Conservation (phyloP, 345 rosid genomes). For the Gossypium stocksii region DNA sequence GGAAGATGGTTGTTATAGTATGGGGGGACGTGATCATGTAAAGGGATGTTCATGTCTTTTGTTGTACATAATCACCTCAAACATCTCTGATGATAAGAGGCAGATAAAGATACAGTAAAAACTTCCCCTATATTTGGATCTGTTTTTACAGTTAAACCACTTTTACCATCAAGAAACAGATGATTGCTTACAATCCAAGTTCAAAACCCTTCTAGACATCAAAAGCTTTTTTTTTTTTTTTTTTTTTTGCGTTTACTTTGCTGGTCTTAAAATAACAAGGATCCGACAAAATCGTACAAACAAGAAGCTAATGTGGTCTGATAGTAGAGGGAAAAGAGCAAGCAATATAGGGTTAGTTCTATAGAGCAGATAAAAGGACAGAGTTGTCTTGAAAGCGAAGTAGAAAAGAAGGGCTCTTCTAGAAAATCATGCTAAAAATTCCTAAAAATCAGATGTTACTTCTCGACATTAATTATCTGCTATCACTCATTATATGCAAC, state of each 20-base stretch:
- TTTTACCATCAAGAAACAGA: neutral
- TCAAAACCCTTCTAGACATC: neutral
- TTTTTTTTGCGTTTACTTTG: neutral
- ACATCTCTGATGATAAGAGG: neutral
- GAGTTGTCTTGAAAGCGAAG: no score
- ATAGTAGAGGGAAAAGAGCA: no score
- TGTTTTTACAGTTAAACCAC: neutral
- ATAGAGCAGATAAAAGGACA: neutral
- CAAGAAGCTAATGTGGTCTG: neutral
- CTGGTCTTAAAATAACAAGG: neutral
- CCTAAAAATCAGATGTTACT: no score
- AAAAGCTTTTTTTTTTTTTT: neutral
- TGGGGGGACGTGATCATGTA: neutral
- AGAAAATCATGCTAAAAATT: no score
- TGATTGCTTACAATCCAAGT: neutral
- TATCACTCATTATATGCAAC: no score
- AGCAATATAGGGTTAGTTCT: no score
- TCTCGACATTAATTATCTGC: no score
- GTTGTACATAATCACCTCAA: neutral
- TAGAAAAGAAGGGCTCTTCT: no score
- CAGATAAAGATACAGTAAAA: neutral
- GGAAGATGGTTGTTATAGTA: neutral
- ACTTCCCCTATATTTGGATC: neutral
- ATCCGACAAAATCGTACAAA: neutral
- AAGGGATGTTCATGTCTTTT: slow-evolving; percentile 1